phyloP scores from a whole-genome alignment of 371 early-diverging fungal genomes.

The Syncephalastrum contaminatum region DNA sequence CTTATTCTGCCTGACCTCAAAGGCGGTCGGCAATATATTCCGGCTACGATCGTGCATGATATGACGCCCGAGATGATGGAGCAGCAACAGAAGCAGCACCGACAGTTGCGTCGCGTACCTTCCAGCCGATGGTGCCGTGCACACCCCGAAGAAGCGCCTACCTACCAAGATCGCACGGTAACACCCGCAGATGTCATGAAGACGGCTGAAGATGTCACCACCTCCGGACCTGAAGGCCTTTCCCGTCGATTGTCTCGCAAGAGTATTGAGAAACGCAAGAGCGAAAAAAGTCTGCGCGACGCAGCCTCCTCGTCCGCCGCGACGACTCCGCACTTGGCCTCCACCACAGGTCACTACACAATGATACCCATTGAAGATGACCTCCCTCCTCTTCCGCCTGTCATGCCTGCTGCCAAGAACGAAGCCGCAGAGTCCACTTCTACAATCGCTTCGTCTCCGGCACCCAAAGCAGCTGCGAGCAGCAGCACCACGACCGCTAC shows the following conservation, averaged over 20 bases:
- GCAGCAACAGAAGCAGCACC: slow-evolving; percentile 18
- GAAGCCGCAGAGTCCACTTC: neutral
- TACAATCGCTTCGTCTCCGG: no score
- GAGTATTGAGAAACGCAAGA: slow-evolving; percentile 27
- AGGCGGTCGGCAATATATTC: slow-evolving; percentile 6
- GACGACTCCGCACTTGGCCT: slow-evolving; percentile 9
- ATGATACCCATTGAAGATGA: slow-evolving; percentile 9
- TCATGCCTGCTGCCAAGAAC: neutral
- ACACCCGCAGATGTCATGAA: no score
- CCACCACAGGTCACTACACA: neutral
- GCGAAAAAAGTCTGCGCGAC: slow-evolving; percentile 22
- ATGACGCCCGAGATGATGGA: slow-evolving; percentile 21
- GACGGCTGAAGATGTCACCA: no score
- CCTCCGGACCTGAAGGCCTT: slow-evolving; percentile 10
- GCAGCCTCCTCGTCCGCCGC: slow-evolving; percentile 9
- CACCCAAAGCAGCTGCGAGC: no score
- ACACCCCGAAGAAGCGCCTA: slow-evolving; percentile 15
- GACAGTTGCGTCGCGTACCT: slow-evolving; percentile 28
- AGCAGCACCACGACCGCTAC: neutral
- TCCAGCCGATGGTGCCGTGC: slow-evolving; percentile 41
- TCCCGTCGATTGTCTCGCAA: slow-evolving; percentile 23
- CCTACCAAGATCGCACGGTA: no score
- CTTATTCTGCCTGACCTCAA: no score
- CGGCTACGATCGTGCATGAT: slow-evolving; percentile 19
- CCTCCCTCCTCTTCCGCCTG: slow-evolving; percentile 20